These are phyloP conservation scores for Verticillium tricorpus DNA, from an alignment of 2,329 filamentous ascomycete species.

Conservation along the genomic window DNA sequence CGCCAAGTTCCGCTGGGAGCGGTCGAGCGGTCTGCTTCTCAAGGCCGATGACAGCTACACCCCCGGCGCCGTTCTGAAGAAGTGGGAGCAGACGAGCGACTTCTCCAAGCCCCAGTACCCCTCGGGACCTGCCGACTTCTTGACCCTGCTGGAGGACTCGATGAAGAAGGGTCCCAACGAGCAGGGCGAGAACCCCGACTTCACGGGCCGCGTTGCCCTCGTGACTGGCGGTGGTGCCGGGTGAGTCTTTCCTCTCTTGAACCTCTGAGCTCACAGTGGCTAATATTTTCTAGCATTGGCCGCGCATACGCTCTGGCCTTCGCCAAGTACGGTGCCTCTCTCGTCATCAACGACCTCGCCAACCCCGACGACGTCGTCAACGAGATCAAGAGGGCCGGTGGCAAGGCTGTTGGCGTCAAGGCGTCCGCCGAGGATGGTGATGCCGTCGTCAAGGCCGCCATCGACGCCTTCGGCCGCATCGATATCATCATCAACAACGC, in stretches of 20 bases:
- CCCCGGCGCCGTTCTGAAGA: slow-evolving; percentile 78
- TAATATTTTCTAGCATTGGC: slow-evolving; percentile 60
- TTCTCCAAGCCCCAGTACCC: slow-evolving; percentile 83
- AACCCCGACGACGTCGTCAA: slow-evolving; percentile 87
- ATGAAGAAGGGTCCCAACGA: slow-evolving; percentile 71
- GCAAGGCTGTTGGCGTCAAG: slow-evolving; percentile 89
- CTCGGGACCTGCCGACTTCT: slow-evolving; percentile 79
- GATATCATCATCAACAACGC: slow-evolving; percentile 98
- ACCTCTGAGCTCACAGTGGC: background rate
- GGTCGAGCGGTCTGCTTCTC: slow-evolving; percentile 80
- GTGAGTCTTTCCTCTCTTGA: slow-evolving; percentile 30
- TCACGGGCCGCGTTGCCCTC: slow-evolving; percentile 79
- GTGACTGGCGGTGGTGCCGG: slow-evolving; percentile 85
- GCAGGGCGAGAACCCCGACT: slow-evolving; percentile 69
- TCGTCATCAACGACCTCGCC: slow-evolving; percentile 92
- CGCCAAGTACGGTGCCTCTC: slow-evolving; percentile 73
- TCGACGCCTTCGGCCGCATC: slow-evolving; percentile 88
- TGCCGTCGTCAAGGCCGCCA: slow-evolving; percentile 83
- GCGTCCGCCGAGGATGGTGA: slow-evolving; percentile 92
- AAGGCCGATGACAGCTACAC: slow-evolving; percentile 88
- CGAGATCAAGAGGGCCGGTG: slow-evolving; percentile 87
- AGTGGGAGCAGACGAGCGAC: slow-evolving; percentile 85
- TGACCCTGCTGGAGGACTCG: slow-evolving; percentile 79
- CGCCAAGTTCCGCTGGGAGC: slow-evolving; percentile 93
- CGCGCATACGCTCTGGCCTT: slow-evolving; percentile 87